These are phyloP conservation scores for Gossypium trilobum DNA, from an alignment of 441 rosid genomes.

Conservation along the genomic window DNA sequence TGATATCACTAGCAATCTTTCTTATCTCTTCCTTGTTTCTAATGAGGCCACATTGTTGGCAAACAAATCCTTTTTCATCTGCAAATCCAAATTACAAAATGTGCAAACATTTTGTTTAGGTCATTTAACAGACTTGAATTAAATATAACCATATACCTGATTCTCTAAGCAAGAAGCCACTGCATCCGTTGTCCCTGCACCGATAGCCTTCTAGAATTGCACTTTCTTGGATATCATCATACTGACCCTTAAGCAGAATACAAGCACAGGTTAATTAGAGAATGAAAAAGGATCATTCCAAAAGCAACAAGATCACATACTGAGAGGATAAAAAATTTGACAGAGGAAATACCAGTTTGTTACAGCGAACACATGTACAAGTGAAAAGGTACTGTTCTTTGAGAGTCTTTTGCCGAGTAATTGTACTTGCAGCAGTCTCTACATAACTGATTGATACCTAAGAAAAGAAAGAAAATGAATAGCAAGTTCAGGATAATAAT, in stretches of 20 bases:
- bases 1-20: slow-evolving; percentile 42
- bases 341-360: slow-evolving; percentile 42
- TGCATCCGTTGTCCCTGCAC: slow-evolving; percentile 55
- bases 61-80: slow-evolving; percentile 67
- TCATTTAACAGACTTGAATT: slow-evolving; percentile 10
- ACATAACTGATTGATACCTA: slow-evolving; percentile 79
- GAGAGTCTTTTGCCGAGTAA: slow-evolving; percentile 74
- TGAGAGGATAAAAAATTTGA: not conserved
- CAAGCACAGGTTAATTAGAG: slow-evolving; percentile 14
- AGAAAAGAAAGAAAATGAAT: slow-evolving; percentile 7
- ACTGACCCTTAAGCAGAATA: slow-evolving; percentile 45
- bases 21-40: slow-evolving; percentile 65
- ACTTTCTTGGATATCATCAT: slow-evolving; percentile 69
- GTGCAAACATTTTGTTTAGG: not conserved
- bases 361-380: slow-evolving; percentile 66
- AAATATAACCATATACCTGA: slow-evolving; percentile 38
- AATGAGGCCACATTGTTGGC: slow-evolving; percentile 63
- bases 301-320: slow-evolving; percentile 3
- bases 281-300: not conserved
- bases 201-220: slow-evolving; percentile 86
- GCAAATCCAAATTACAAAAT: slow-evolving; percentile 24
- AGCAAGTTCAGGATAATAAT: not conserved
- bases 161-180: slow-evolving; percentile 74
- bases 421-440: slow-evolving; percentile 90
- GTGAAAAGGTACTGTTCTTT: slow-evolving; percentile 79